Evolutionary conservation across 2,329 filamentous ascomycete species (phyloP).

Genomic region (Nemania sp.): DNA sequence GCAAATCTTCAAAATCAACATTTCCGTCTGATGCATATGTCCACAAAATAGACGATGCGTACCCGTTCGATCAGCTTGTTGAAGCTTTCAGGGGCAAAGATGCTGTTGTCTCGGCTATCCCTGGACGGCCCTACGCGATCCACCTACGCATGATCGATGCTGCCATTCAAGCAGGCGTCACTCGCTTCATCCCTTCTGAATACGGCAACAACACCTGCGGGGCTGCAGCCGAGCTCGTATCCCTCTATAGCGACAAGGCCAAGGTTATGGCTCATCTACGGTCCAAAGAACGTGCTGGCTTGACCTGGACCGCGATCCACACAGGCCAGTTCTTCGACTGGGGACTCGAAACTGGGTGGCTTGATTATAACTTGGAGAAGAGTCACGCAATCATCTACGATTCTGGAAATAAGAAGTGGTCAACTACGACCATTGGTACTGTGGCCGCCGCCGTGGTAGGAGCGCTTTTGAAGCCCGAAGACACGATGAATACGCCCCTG

Average conservation of each 20-base stretch:
- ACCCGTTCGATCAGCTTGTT: constrained; percentile 38
- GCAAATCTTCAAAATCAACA: neutral
- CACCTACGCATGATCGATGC: constrained; percentile 45
- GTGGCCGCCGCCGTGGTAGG: constrained; percentile 35
- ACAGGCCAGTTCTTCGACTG: constrained; percentile 49
- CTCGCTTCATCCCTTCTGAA: constrained; percentile 46
- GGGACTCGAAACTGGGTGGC: constrained; percentile 42
- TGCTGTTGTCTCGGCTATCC: constrained; percentile 44
- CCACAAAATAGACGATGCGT: constrained; percentile 39
- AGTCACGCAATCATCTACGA: constrained; percentile 42
- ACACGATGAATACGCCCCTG: constrained; percentile 41
- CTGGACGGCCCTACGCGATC: constrained; percentile 33
- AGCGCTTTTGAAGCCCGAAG: constrained; percentile 32
- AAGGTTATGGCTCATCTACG: constrained; percentile 39
- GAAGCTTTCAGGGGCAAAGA: constrained; percentile 41
- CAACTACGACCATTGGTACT: constrained; percentile 42
- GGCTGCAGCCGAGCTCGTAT: constrained; percentile 42
- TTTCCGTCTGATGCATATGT: too few relatives aligned
- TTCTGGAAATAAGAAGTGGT: constrained; percentile 39
- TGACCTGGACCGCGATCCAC: constrained; percentile 45
- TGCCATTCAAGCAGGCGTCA: constrained; percentile 42
- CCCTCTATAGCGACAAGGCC: constrained; percentile 43
- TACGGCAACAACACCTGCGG: constrained; percentile 46
- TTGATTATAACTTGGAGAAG: constrained; percentile 41
- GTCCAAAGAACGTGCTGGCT: constrained; percentile 33